Percentiles rank a stretch among this genome's conserved stretches.
These are phyloP conservation scores for Holtermannia corniformis DNA, from an alignment of 768 basidiomycete species.

Conservation along the genomic window DNA sequence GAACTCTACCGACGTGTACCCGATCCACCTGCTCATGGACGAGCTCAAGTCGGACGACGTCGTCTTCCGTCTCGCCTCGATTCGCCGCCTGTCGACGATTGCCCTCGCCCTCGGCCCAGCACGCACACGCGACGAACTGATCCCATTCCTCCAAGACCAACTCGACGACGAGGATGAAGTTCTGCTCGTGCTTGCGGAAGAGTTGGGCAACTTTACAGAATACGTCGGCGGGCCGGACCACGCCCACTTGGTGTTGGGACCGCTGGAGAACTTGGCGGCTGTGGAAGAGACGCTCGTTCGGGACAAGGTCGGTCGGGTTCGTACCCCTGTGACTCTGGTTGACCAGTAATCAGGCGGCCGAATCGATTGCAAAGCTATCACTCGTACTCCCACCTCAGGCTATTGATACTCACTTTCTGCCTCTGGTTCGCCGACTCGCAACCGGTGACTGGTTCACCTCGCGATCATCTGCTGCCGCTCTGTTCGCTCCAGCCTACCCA, in stretches of 20 bases:
- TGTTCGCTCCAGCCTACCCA: slow-evolving; percentile 82
- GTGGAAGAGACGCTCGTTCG: slow-evolving; percentile 97
- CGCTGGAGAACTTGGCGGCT: slow-evolving; percentile 87
- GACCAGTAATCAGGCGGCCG: slow-evolving; percentile 62
- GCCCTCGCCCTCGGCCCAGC: slow-evolving; percentile 91
- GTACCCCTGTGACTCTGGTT: neutral
- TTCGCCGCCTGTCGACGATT: slow-evolving; percentile 95
- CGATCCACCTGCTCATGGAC: slow-evolving; percentile 95
- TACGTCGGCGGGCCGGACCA: slow-evolving; percentile 83
- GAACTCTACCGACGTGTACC: slow-evolving; percentile 56
- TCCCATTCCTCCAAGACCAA: slow-evolving; percentile 97
- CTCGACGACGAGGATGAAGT: slow-evolving; percentile 99
- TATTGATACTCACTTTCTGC: slow-evolving; percentile 83
- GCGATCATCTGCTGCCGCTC: slow-evolving; percentile 85
- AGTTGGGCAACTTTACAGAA: slow-evolving; percentile 86
- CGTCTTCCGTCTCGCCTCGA: slow-evolving; percentile 86
- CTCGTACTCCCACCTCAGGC: slow-evolving; percentile 64
- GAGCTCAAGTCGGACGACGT: slow-evolving; percentile 97
- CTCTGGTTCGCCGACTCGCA: slow-evolving; percentile 76
- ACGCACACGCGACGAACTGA: slow-evolving; percentile 86
- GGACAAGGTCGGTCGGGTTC: slow-evolving; percentile 63
- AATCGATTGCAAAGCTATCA: slow-evolving; percentile 86
- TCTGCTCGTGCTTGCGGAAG: slow-evolving; percentile 86
- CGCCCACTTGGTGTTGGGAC: slow-evolving; percentile 79
- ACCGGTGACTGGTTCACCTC: slow-evolving; percentile 99